Base-by-base conservation (phyloP, 495 filamentous ascomycete genomes). In the Penicillium bialowiezense region DNA sequence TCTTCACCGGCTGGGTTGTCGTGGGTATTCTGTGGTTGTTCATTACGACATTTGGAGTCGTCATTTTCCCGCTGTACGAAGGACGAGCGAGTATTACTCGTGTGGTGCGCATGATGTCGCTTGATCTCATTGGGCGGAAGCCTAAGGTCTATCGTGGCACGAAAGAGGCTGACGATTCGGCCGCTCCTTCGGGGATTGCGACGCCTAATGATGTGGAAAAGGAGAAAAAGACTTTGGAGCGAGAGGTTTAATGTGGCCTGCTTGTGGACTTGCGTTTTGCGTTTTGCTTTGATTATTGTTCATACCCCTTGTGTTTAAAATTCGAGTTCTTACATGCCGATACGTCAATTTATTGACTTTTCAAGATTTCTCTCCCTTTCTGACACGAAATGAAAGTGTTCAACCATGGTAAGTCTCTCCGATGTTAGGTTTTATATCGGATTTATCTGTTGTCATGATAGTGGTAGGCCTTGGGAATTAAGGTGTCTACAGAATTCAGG, bases 21-120 rank as follows among this genome's bases (percentile, higher is more conserved):
- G 86, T 96, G 3, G 91, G 89, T 1, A 87, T 96, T 39, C 65
- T 91, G 21, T 96, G 91, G 91, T 76, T 96, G 54, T 95, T 96
- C 62, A 82, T 76, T 59, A 87, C 83, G 0, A 69, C 83, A 7
- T 74, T 83, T 51, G 84, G 79, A 14, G 90, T 96, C 4, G 89
- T 88, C 0, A 21, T 96, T 3, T 96, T 88, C 68, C 91, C 91
- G 19, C 62, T 96, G 3, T 95, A 78, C 63, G 89, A 96, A 58
- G 89, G 91, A 0, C 69, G 91, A 10, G 62, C 78, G 51, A 91
- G 83, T 14, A 85, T 91, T 45, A 58, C 56, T 1, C 70, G 78
- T 24, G 90, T 87, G 1, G 69, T 80, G 51, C 82, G 81, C 63
- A 70, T 76, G 44, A 89, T 96, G 52, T 76, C 66, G 24, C 56